Base-by-base conservation (phyloP, 768 basidiomycete species). In the Strobilomyces dryophilus region DNA sequence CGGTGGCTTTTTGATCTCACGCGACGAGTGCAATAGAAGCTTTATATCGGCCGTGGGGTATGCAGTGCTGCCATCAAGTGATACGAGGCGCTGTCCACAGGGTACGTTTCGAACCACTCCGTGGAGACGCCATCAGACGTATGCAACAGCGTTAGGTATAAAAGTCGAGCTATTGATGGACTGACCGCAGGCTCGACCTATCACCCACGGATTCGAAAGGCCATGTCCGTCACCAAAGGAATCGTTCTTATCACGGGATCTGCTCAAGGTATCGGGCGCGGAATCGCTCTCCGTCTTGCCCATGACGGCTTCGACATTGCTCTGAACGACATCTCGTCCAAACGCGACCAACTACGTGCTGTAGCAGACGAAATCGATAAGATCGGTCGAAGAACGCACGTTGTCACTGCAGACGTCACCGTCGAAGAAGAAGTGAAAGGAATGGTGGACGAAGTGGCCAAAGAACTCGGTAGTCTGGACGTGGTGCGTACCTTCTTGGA, bases 351-450 rank as follows among this genome's bases (percentile, higher is more conserved):
- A 17, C 61, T 80, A 0, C 59, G 64, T 14, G 47, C 56, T 11
- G 56, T 74, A 2, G 61, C 61, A 0, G 17, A 52, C 1, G 68
- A 74, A 24, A 66, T 77, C 14, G 56, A 53, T 6, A 58, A 61
- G 14, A 54, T 53, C 7, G 74, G 74, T 11, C 59, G 57, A 35
- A 62, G 55, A 41, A 55, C 68, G 3, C 36, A 59, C 4, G 29
- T 61, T 15, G 63, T 72, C 1, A 40, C 67, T 11, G 77, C 66
- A 4, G 77, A 81, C 53, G 74, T 82, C 2, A 60, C 68, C 9
- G 37, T 61, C 2, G 79, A 36, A 36, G 6, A 81, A 48, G 57
- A 78, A 10, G 79, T 82, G 2, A 64, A 73, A 17, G 35, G 14
- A 15, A 36, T 36, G 35, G 12, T 40, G 20, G 9, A 40, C 9